Conservation (phyloP, 768 basidiomycete genomes). For the Hygrocybe coccinea region DNA sequence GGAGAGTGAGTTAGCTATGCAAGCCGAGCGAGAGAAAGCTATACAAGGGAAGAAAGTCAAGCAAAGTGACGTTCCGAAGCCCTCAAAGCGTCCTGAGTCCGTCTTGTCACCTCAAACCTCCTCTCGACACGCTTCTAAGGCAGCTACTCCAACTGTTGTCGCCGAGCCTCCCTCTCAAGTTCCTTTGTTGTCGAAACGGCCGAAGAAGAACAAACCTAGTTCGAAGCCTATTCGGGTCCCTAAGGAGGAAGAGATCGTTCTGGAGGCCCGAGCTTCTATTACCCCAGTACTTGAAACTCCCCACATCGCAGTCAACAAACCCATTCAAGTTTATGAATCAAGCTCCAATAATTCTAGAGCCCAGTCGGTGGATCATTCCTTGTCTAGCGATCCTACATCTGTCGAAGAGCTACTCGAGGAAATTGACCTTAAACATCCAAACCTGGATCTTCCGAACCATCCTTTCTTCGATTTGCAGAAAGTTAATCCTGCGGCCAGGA, state of each 20-base stretch:
- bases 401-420: constrained; percentile 65
- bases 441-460: constrained; percentile 62
- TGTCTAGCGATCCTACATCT: constrained; percentile 38
- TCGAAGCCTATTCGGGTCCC: constrained; percentile 51
- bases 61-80: constrained; percentile 18
- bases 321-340: constrained; percentile 34
- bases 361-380: constrained; percentile 51
- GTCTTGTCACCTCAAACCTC: neutral
- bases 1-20: constrained; percentile 20
- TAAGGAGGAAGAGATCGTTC: constrained; percentile 50
- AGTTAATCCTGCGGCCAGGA: constrained; percentile 70
- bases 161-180: constrained; percentile 49
- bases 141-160: constrained; percentile 13
- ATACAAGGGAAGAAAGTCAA: constrained; percentile 7
- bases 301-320: constrained; percentile 31
- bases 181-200: constrained; percentile 75
- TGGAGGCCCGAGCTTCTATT: constrained; percentile 41
- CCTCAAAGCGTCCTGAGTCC: constrained; percentile 15
- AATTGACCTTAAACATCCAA: constrained; percentile 55
- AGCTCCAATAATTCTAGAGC: constrained; percentile 56
- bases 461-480: constrained; percentile 71
- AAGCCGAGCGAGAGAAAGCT: constrained; percentile 15
- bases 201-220: constrained; percentile 73
- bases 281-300: constrained; percentile 46
- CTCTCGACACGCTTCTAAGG: constrained; percentile 2